A percentile compares a stretch with the other conserved stretches of the same genome.
These are phyloP conservation scores for Apiosordaria backusii DNA, from an alignment of 495 filamentous ascomycete species.

Conservation along the genomic window DNA sequence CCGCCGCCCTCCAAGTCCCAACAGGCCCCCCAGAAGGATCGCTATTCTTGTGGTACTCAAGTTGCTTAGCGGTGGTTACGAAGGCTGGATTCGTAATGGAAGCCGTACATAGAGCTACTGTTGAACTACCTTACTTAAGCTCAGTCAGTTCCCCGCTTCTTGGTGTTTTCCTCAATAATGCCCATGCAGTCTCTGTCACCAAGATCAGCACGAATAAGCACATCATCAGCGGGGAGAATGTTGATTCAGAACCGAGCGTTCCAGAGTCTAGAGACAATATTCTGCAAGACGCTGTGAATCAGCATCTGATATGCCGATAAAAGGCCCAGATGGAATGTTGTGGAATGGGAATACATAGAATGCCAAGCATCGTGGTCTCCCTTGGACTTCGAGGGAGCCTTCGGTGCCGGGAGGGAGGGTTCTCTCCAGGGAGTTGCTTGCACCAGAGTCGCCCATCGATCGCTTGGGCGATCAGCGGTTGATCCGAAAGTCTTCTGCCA, in stretches of 20 bases:
- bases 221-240: background rate
- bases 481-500: conserved; percentile 12
- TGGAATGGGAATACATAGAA: background rate
- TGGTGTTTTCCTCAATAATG: background rate
- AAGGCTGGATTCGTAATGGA: background rate
- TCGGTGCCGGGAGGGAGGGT: background rate
- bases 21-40: background rate
- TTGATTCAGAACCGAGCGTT: too few species aligned
- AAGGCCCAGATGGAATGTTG: background rate
- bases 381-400: background rate
- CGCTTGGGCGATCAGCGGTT: conserved; percentile 7
- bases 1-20: background rate
- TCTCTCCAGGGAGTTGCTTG: background rate
- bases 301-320: background rate
- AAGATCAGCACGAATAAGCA: background rate
- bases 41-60: background rate
- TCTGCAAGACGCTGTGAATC: background rate
- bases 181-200: background rate
- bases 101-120: background rate
- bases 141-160: background rate
- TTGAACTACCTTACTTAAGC: background rate
- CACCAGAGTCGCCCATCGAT: background rate
- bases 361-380: conserved; percentile 2
- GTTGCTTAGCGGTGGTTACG: background rate
- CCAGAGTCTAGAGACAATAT: background rate